A percentile compares a stretch with the other conserved stretches of the same genome.
These are phyloP conservation scores for Rosa hybrid DNA, from an alignment of 331 rosid genomes.

Conservation along the genomic window DNA sequence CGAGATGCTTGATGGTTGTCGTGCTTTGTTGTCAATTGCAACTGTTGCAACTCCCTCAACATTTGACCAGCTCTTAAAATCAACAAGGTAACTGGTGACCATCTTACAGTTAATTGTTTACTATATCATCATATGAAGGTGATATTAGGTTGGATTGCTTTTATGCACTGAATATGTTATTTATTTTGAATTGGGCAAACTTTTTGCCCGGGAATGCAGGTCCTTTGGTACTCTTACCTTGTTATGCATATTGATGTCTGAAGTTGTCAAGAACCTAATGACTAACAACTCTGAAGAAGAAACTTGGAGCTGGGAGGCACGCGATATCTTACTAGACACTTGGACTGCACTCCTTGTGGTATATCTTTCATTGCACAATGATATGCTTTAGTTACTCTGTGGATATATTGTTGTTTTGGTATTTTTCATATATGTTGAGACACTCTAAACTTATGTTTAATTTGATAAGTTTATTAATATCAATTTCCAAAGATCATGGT, in stretches of 20 bases:
- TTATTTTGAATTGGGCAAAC: conserved; percentile 13
- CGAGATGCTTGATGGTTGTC: conserved; percentile 96
- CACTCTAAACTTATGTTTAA: not conserved
- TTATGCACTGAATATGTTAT: not conserved
- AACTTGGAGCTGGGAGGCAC: conserved; percentile 97
- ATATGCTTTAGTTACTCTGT: conserved; percentile 1
- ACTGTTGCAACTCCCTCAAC: conserved; percentile 64
- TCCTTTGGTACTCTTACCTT: conserved; percentile 70
- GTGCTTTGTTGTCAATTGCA: conserved; percentile 87
- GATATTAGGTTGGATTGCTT: not conserved
- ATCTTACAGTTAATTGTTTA: conserved; percentile 7
- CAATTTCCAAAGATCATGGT: conserved; percentile 7
- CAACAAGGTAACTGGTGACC: conserved; percentile 50
- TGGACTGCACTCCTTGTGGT: conserved; percentile 92
- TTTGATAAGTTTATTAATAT: not conserved
- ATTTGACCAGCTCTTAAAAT: conserved; percentile 72
- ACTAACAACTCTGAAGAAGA: conserved; percentile 69
- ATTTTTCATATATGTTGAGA: not conserved
- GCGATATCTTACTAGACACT: conserved; percentile 81
- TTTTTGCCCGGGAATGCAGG: conserved; percentile 56
- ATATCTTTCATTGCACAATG: conserved; percentile 19
- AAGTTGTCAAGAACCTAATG: conserved; percentile 75
- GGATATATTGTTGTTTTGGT: not conserved
- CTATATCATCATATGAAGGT: not conserved
- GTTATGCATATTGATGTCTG: conserved; percentile 73